These are phyloP conservation scores for Cytospora chrysosperma DNA, from an alignment of 2,329 filamentous ascomycete genomes.

Conservation along the genomic window DNA sequence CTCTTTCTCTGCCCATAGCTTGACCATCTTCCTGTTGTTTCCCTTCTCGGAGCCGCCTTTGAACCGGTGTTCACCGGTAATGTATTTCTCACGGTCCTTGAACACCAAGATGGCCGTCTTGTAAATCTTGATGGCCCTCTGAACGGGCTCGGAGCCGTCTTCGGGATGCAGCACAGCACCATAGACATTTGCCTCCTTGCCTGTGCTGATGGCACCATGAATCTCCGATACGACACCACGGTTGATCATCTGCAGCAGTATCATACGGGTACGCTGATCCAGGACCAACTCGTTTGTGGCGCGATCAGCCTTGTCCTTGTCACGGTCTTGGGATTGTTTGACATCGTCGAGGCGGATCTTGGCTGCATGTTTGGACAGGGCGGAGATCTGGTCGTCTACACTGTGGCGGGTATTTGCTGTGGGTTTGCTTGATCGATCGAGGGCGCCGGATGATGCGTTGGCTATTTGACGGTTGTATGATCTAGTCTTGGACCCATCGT, in stretches of 20 bases:
- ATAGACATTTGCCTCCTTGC: constrained; percentile 98
- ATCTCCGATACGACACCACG: constrained; percentile 85
- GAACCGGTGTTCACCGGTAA: constrained; percentile 92
- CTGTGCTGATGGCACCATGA: constrained; percentile 92
- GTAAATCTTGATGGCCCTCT: constrained; percentile 96
- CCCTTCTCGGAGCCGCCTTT: constrained; percentile 88
- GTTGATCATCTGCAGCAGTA: constrained; percentile 94
- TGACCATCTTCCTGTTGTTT: constrained; percentile 95
- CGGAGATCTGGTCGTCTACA: constrained; percentile 83
- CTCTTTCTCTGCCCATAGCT: constrained; percentile 98
- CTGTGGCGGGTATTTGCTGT: constrained; percentile 75
- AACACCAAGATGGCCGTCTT: constrained; percentile 97
- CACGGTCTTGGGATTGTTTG: constrained; percentile 52
- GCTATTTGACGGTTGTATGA: constrained; percentile 76
- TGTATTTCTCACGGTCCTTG: constrained; percentile 96
- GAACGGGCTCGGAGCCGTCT: constrained; percentile 54
- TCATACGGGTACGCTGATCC: constrained; percentile 92
- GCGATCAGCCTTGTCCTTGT: constrained; percentile 87
- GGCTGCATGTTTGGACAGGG: constrained; percentile 78
- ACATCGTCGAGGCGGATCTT: constrained; percentile 78
- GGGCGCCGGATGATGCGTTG: constrained; percentile 42
- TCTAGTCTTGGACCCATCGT: constrained; percentile 52
- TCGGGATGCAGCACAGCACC: constrained; percentile 70
- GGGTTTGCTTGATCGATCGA: constrained; percentile 74
- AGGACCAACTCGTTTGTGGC: constrained; percentile 94